Conservation (phyloP, 2,329 filamentous ascomycete species). For the Microdochium trichocladiopsis region DNA sequence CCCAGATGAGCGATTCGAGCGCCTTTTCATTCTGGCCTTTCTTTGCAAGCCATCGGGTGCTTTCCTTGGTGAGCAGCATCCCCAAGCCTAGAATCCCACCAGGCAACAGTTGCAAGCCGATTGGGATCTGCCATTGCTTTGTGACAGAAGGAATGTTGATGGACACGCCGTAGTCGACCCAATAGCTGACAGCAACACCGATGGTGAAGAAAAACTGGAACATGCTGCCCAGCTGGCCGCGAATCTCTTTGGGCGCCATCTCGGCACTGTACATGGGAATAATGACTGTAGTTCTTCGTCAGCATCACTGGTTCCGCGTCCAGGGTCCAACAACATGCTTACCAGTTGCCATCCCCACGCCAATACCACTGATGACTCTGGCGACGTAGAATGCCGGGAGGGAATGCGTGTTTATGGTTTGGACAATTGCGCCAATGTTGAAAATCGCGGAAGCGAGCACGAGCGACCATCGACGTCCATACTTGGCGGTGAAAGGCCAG, state of each 20-base stretch:
- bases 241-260: conserved; percentile 37
- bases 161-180: conserved; percentile 38
- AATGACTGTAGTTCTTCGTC: conserved; percentile 27
- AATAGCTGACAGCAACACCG: conserved; percentile 32
- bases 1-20: conserved; percentile 39
- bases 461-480: conserved; percentile 31
- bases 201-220: conserved; percentile 38
- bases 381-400: conserved; percentile 29
- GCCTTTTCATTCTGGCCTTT: conserved; percentile 37
- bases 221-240: conserved; percentile 32
- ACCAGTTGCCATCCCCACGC: conserved; percentile 19
- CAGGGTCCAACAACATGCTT: background rate
- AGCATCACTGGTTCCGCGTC: background rate
- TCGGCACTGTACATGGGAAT: conserved; percentile 38
- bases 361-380: conserved; percentile 24
- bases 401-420: conserved; percentile 28
- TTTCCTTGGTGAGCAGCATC: conserved; percentile 41
- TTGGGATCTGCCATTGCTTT: conserved; percentile 42
- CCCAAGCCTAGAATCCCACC: conserved; percentile 37
- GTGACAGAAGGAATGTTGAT: conserved; percentile 27
- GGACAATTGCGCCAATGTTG: conserved; percentile 32
- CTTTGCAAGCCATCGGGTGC: conserved; percentile 37
- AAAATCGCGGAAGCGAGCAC: conserved; percentile 32
- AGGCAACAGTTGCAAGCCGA: conserved; percentile 37
- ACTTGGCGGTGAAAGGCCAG: conserved; percentile 32